These are phyloP conservation scores for Grosmannia huntii DNA, from an alignment of 2,329 filamentous ascomycete species.

Conservation along the genomic window DNA sequence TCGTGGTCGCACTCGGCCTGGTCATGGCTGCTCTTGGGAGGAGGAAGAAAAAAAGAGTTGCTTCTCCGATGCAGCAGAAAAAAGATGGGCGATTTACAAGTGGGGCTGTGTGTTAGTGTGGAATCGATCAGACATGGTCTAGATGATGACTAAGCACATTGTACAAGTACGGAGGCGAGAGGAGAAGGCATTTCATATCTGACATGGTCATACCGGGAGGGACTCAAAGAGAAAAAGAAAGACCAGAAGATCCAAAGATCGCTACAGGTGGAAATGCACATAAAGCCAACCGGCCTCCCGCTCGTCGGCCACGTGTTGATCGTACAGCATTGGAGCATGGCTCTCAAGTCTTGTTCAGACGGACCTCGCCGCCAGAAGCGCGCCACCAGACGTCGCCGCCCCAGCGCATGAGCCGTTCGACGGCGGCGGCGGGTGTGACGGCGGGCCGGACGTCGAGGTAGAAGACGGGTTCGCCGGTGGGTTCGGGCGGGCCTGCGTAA, in stretches of 20 bases:
- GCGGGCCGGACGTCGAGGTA: slow-evolving; percentile 90
- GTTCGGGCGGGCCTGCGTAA: slow-evolving; percentile 72
- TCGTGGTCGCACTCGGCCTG: not conserved
- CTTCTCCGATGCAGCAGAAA: not conserved
- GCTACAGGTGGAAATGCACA: not conserved
- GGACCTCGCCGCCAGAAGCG: slow-evolving; percentile 60
- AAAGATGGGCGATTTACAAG: too few relatives aligned
- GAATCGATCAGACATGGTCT: too few relatives aligned
- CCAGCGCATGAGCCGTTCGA: slow-evolving; percentile 78
- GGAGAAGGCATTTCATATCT: not conserved
- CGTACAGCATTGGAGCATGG: not conserved
- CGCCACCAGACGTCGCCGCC: slow-evolving; percentile 90
- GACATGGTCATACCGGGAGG: too few relatives aligned
- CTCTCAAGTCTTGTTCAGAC: slow-evolving; percentile 12
- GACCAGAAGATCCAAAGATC: not conserved
- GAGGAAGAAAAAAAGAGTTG: not conserved
- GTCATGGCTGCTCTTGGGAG: not conserved
- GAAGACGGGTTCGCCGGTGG: slow-evolving; percentile 85
- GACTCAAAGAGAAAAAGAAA: not conserved
- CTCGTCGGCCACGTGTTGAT: not conserved
- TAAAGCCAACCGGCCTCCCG: not conserved
- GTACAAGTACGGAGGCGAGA: not conserved
- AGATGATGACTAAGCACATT: too few relatives aligned
- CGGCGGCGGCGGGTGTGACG: slow-evolving; percentile 64
- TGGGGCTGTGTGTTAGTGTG: too few relatives aligned